Evolutionary conservation across 768 basidiomycete species (phyloP), one percentile per base, ranked within the genome.

Genomic region (Mycena metata): DNA sequence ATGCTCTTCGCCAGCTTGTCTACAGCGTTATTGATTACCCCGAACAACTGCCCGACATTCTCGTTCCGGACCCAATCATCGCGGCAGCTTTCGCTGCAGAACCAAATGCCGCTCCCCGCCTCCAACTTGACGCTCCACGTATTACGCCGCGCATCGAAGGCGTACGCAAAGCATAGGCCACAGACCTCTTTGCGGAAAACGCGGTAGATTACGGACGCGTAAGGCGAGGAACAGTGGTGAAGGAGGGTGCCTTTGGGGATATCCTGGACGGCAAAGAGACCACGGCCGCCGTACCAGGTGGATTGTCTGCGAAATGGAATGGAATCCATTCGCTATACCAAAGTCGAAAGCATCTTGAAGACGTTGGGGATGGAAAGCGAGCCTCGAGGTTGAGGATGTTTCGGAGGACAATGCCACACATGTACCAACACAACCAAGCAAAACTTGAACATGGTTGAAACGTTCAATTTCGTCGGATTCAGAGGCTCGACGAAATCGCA

Each of bases 181-280:
- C 90, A 92, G 52, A 90, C 89, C 74, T 91, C 90, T 75, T 87
- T 89, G 45, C 89, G 83, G 70, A 90, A 91, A 67, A 85, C 85
- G 72, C 84, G 88, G 76, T 86, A 86, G 57, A 92, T 81, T 39
- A 89, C 88, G 56, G 82, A 83, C 0, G 86, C 83, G 72, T 88
- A 90, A 1, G 91, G 90, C 7, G 77, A 77, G 54, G 80, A 66
- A 63, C 84, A 84, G 24, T 77, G 76, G 60, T 86, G 79, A 47
- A 90, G 74, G 26, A 80, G 79, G 11, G 84, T 83, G 58, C 82
- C 81, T 45, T 81, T 79, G 5, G 80, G 78, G 61, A 89, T 84
- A 43, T 75, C 61, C 36, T 75, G 71, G 15, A 72, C 80, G 12
- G 89, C 84, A 61, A 87, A 89, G 12, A 88, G 80, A 46, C 88